Evolutionary conservation across 2,329 filamentous ascomycete species (phyloP), one percentile per base, ranked within the genome.

Genomic region (Simplicillium aogashimaense): DNA sequence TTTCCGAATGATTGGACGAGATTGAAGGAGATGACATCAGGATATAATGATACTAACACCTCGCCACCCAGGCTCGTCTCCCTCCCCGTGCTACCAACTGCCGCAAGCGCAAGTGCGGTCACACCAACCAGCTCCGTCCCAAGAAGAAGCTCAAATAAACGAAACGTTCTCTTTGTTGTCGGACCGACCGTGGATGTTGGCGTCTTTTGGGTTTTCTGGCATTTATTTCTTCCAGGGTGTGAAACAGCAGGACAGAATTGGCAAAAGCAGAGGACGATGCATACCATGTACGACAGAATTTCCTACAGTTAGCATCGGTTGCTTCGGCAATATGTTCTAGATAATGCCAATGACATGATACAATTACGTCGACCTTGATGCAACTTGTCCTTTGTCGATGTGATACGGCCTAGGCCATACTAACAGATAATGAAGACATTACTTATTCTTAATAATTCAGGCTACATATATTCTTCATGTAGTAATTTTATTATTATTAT

Each of bases 121-220:
- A 97, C 84, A 94, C 84, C 76, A 97, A 97, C 86, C 92, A 98
- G 83, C 86, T 98, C 68, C 87, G 92, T 74, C 92, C 92, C 71
- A 98, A 98, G 90, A 98, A 98, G 89, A 98, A 98, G 90, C 81
- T 95, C 68, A 95, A 95, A 76, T 71, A 69, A 59, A 64, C 59
- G 56, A 62, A 61, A 56, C 43, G 31, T 36, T 31, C 36, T 13
- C 31, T 25, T 25, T 20, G 30, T n/a, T 15, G 28, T 31, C 36
- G 16, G 11, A 18, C 36, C 44, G 44, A 53, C 50, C 53, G 59
- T 59, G 60, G 54, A 61, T 60, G 59, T 57, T 32, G 65, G 64
- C 66, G 64, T 69, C 61, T 25, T 25, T 25, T 61, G 60, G 63
- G 41, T 42, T 59, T 63, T 55, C 53, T 58, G 60, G 58, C 56